These are phyloP conservation scores for Amanita inopinata DNA, from an alignment of 768 basidiomycete species.

Conservation along the genomic window DNA sequence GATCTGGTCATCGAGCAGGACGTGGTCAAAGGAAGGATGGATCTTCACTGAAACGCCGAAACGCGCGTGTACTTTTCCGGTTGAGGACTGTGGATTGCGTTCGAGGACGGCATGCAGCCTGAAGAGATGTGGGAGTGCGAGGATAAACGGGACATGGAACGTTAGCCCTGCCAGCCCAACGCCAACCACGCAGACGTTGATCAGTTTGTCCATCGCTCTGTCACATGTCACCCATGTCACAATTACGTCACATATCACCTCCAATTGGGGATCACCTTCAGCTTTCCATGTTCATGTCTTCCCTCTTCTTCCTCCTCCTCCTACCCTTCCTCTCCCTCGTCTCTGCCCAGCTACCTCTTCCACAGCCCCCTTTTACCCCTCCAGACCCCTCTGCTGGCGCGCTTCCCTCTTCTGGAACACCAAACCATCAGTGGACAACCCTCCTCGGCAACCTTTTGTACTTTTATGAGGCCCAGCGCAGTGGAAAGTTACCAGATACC, in stretches of 20 bases:
- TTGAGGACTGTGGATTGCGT: slow-evolving; percentile 49
- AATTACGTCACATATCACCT: slow-evolving; percentile 7
- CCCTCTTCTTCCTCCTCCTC: slow-evolving; percentile 17
- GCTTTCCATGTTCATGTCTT: slow-evolving; percentile 17
- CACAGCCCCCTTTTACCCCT: slow-evolving; percentile 55
- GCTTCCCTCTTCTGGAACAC: slow-evolving; percentile 30
- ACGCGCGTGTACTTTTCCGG: slow-evolving; percentile 55
- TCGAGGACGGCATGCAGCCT: slow-evolving; percentile 67
- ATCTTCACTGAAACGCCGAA: slow-evolving; percentile 54
- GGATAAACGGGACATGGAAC: slow-evolving; percentile 76
- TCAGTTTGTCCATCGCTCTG: slow-evolving; percentile 32
- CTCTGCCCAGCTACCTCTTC: slow-evolving; percentile 51
- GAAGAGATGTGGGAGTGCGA: slow-evolving; percentile 62
- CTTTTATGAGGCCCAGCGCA: slow-evolving; percentile 89
- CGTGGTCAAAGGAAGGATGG: slow-evolving; percentile 49
- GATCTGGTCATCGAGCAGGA: slow-evolving; percentile 50
- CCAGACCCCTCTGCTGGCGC: slow-evolving; percentile 51
- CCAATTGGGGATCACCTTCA: slow-evolving; percentile 9
- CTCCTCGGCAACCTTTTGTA: slow-evolving; percentile 74
- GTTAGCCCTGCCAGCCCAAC: slow-evolving; percentile 69
- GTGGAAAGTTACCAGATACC: slow-evolving; percentile 55
- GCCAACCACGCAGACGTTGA: slow-evolving; percentile 59
- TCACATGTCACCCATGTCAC: slow-evolving; percentile 4
- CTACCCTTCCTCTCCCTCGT: slow-evolving; percentile 18
- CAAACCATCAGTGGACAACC: slow-evolving; percentile 76